These are phyloP conservation scores for Glycyrrhiza uralensis DNA, from an alignment of 306 rosid species.

Conservation along the genomic window DNA sequence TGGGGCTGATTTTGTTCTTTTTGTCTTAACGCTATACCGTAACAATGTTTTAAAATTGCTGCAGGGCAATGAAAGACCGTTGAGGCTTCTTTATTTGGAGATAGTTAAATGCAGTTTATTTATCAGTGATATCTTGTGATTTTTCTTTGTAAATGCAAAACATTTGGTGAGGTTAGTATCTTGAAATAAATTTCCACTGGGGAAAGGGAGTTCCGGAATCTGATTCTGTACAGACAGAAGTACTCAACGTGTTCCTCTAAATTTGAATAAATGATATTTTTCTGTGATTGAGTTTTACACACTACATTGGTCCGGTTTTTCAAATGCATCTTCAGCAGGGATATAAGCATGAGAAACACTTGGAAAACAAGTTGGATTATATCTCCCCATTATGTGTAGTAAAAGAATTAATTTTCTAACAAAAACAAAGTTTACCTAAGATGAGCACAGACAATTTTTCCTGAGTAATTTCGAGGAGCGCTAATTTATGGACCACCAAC, in stretches of 20 bases:
- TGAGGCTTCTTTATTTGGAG: slow-evolving; percentile 33
- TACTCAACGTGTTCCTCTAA: slow-evolving; percentile 23
- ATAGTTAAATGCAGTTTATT: slow-evolving; percentile 17
- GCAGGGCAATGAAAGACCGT: slow-evolving; percentile 47
- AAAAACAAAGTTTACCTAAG: not conserved
- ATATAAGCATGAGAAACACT: not conserved
- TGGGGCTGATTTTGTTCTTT: not conserved
- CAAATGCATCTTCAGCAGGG: not conserved
- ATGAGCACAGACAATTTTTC: not conserved
- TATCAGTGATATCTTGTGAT: slow-evolving; percentile 19
- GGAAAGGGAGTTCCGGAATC: not conserved
- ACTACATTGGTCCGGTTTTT: not conserved
- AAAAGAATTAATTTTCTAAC: not conserved
- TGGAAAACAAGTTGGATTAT: not conserved
- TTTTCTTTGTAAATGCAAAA: slow-evolving; percentile 41
- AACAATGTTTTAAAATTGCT: slow-evolving; percentile 23
- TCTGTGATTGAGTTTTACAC: slow-evolving; percentile 19
- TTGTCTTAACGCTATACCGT: not conserved
- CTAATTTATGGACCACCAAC: too few relatives aligned
- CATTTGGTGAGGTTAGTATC: slow-evolving; percentile 24
- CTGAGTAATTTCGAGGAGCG: too few relatives aligned
- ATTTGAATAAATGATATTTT: slow-evolving; percentile 21
- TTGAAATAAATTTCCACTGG: slow-evolving; percentile 31
- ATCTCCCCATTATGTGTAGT: not conserved
- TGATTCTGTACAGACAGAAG: slow-evolving; percentile 29